Percentiles rank a stretch among this genome's conserved stretches.
Evolutionary conservation across 371 early-diverging fungal species (phyloP).

Genomic region (Rhizomucor miehei): DNA sequence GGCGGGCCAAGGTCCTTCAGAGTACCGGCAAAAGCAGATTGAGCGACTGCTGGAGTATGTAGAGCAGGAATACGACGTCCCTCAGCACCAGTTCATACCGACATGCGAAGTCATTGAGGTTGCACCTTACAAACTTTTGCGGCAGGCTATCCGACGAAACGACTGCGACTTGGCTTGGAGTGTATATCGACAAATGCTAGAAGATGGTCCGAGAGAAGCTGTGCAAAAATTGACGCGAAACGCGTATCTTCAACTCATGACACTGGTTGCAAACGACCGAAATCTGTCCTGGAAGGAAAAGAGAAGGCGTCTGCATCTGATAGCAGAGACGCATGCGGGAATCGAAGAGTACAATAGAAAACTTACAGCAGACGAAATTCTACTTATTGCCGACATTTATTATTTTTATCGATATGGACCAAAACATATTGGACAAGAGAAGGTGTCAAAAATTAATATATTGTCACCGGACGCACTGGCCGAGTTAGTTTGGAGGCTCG

Average conservation of each 20-base stretch:
- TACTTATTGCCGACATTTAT: constrained; percentile 25
- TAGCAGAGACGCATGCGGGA: constrained; percentile 21
- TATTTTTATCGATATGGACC: constrained; percentile 4
- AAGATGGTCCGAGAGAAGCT: constrained; percentile 3
- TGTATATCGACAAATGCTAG: constrained; percentile 21
- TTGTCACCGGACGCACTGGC: constrained; percentile 1
- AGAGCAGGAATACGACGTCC: constrained; percentile 12
- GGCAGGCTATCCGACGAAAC: constrained; percentile 15
- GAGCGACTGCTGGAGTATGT: constrained; percentile 30
- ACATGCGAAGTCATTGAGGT: constrained; percentile 24
- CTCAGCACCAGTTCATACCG: constrained; percentile 21
- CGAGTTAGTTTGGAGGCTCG: constrained; percentile 10
- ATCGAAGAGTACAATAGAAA: constrained; percentile 14
- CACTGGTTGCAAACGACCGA: constrained; percentile 20
- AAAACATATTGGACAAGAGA: constrained; percentile 1
- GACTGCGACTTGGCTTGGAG: constrained; percentile 18
- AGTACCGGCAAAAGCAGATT: constrained; percentile 28
- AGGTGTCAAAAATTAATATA: constrained; percentile 5
- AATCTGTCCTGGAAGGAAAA: constrained; percentile 17
- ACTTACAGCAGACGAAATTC: constrained; percentile 21
- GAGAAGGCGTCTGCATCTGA: constrained; percentile 13
- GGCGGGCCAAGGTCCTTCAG: constrained; percentile 6
- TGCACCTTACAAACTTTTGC: constrained; percentile 25
- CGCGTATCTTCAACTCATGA: constrained; percentile 24
- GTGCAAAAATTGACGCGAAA: constrained; percentile 16